These are phyloP conservation scores for Xylariaceae sp. DNA, from an alignment of 2,329 filamentous ascomycete species.

Conservation along the genomic window DNA sequence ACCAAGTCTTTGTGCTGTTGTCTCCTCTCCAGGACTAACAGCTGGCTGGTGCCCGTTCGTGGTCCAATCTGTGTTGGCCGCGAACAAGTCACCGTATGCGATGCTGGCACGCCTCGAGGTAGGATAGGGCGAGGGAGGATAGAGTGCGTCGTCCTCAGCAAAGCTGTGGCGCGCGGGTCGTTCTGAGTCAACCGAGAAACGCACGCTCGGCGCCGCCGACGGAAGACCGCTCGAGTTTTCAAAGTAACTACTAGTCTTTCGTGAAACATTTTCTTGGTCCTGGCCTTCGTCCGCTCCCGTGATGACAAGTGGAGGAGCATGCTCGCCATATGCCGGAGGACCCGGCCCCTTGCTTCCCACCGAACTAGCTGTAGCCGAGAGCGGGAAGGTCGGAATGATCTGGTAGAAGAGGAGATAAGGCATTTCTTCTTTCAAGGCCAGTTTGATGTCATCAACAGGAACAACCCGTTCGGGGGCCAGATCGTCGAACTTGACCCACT, in stretches of 20 bases:
- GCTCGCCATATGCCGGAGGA: conserved; percentile 56
- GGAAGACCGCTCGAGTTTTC: conserved; percentile 33
- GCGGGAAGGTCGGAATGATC: conserved; percentile 82
- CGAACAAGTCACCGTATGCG: conserved; percentile 40
- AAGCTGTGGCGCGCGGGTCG: conserved; percentile 43
- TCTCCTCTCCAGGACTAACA: conserved; percentile 47
- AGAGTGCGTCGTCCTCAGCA: conserved; percentile 37
- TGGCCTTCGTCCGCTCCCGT: conserved; percentile 27
- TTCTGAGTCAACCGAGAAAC: conserved; percentile 52
- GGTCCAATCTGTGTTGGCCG: conserved; percentile 34
- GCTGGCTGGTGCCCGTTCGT: conserved; percentile 35
- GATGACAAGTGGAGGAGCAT: conserved; percentile 38
- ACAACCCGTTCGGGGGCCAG: conserved; percentile 63
- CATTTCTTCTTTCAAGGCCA: conserved; percentile 76
- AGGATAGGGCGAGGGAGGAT: too few relatives aligned
- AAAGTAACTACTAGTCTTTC: conserved; percentile 41
- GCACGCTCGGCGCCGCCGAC: conserved; percentile 42
- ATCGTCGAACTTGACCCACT: conserved; percentile 93
- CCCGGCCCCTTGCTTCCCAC: conserved; percentile 42
- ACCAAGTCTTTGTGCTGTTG: conserved; percentile 48
- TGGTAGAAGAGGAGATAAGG: conserved; percentile 96
- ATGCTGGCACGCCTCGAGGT: conserved; percentile 45
- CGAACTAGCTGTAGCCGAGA: conserved; percentile 54
- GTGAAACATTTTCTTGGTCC: conserved; percentile 29
- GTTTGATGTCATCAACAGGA: conserved; percentile 69